These are phyloP conservation scores for Starmerella sp. DNA, from an alignment of 805 yeast species.

Conservation along the genomic window DNA sequence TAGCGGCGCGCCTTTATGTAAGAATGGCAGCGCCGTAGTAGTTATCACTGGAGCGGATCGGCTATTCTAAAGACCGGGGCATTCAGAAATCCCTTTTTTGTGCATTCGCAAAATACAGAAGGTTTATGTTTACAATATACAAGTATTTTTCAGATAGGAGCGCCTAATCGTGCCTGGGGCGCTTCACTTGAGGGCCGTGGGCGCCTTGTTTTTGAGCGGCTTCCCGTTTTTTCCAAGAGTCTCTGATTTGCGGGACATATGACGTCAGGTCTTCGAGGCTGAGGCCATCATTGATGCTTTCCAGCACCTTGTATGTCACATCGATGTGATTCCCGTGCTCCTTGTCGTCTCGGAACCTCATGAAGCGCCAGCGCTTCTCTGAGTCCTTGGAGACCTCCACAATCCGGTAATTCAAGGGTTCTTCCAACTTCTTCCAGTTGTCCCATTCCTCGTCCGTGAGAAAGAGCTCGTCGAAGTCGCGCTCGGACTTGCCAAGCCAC, in stretches of 20 bases:
- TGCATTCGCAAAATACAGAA: too few relatives aligned
- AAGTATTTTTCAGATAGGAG: too few relatives aligned
- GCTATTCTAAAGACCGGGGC: too few relatives aligned
- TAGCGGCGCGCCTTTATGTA: too few relatives aligned
- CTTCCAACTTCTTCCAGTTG: conserved; percentile 49
- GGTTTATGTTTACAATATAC: too few relatives aligned
- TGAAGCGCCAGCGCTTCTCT: conserved; percentile 64
- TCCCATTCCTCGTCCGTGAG: conserved; percentile 73
- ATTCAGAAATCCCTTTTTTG: too few relatives aligned
- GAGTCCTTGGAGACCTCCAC: conserved; percentile 69
- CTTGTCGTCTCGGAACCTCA: conserved; percentile 91
- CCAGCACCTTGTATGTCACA: conserved; percentile 71
- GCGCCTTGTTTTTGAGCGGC: neutral
- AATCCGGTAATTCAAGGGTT: conserved; percentile 81
- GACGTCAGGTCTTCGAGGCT: conserved; percentile 54
- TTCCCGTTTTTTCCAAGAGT: conserved; percentile 13
- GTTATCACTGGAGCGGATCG: too few relatives aligned
- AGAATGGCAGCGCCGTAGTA: too few relatives aligned
- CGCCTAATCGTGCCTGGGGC: neutral
- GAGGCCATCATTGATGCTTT: conserved; percentile 79
- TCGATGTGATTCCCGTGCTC: conserved; percentile 71
- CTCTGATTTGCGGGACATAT: conserved; percentile 13
- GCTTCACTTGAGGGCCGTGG: neutral
- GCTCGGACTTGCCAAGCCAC: conserved; percentile 49
- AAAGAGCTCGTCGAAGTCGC: conserved; percentile 53